Base-by-base conservation (phyloP, 2,329 filamentous ascomycete genomes). In the Ascochyta pisi region DNA sequence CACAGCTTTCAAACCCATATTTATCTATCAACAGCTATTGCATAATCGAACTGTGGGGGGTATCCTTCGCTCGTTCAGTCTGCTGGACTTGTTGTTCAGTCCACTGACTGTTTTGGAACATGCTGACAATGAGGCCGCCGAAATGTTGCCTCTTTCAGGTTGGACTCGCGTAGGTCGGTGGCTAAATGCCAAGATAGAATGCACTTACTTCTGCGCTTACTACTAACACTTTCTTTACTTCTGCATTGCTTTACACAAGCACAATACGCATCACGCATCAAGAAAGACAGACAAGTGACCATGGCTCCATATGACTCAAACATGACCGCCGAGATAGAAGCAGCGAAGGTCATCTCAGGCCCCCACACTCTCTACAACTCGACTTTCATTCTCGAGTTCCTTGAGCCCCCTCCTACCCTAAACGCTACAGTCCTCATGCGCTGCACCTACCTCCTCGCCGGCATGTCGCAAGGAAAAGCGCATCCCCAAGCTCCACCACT, bases 381-480 rank as follows among this genome's bases (percentile, higher is more conserved):
- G 1, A 57, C 56, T 27, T 57, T 61, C 33, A 57, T 56, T 10
- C 38, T 65, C 10, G 60, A 65, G 31, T 60, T 58, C 34, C 46
- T 63, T 9, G 41, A 52, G 10, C 60, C 60, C 8, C 62, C 61
- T 23, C 38, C 51, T 0, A 42, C 37, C 15, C 45, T 61, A 5
- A 33, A 65, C 27, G 60, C 62, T 12, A 60, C 56, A 23, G 60
- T 63, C 22, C 50, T 65, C 4, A 61, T 65, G 48, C 57, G 60
- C 27, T 46, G 52, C n/a, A 58, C 51, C 13, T 62, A 60, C 50
- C 44, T 40, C 12, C 53, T 49, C 50, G 27, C 56, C 15, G 23
- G 27, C 23, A 40, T 48, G 12, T 26, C 44, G 9, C 50, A 41
- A 0, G 59, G 57, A 9, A 64, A 58, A 50, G 26, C 50, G 3